Base-by-base conservation (phyloP, 2,329 filamentous ascomycete species). In the Colletotrichum destructivum region DNA sequence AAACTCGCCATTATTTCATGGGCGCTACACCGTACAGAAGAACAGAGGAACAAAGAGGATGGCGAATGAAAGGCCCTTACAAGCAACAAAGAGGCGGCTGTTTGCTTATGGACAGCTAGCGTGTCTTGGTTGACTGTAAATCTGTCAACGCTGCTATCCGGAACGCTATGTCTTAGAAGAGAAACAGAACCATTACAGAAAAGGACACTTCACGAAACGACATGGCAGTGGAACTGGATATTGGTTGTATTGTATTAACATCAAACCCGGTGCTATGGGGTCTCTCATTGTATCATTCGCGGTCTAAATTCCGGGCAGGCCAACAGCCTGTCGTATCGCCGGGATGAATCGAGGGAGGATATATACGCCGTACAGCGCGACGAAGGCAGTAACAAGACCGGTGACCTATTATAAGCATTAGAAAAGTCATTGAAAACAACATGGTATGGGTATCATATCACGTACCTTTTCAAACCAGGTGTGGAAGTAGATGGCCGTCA, bases 401-500 rank as follows among this genome's bases (percentile, higher is more conserved):
- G 88, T 89, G 77, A 89, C 76, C 88, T 88, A 51, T 5, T 6
- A 12, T n/a, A 15, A 15, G 42, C 9, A 75, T 81, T 69, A 82
- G 78, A 64, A 62, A 61, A 13, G n/a, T 40, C 21, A 2, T 12
- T 3, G 1, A 66, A 31, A 6, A 26, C 3, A 5, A n/a, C 0
- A 4, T 21, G 47, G 5, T n/a, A 1, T 0, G 7, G 7, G 16
- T 3, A 1, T 3, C 35, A 38, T 38, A 11, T n/a, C 51, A 80
- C 87, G 78, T 77, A 93, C 92, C 92, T 98, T 99, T 85, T 99
- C 96, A 77, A 97, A 92, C 95, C 96, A 98, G 0, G 96, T 99
- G 82, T 99, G 96, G 79, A 99, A 99, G 87, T 96, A 99, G 49
- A 97, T 95, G 3, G 95, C 95, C 51, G 96, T 99, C 96, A 99